These are phyloP conservation scores for Forsythia viridissima DNA, from an alignment of 257 asterid genomes.

Conservation along the genomic window DNA sequence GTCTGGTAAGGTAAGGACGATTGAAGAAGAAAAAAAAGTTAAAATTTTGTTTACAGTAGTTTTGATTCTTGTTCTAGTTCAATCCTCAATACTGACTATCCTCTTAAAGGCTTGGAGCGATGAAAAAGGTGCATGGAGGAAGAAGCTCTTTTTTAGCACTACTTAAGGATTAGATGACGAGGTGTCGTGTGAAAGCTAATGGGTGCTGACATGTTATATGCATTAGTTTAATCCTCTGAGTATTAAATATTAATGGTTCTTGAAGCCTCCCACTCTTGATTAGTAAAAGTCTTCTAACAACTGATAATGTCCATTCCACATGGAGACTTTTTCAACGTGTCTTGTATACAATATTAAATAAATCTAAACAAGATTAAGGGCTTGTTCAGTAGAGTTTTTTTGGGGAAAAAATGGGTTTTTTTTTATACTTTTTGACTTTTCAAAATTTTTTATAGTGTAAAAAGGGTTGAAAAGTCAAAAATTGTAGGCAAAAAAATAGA, in stretches of 20 bases:
- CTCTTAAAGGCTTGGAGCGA: constrained; percentile 10
- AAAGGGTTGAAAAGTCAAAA: too few relatives aligned
- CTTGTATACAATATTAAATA: not conserved
- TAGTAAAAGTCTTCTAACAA: not conserved
- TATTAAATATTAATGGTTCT: not conserved
- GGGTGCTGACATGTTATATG: constrained; percentile 9
- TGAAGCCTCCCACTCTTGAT: constrained; percentile 13
- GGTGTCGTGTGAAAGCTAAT: constrained; percentile 46
- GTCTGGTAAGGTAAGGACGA: not conserved
- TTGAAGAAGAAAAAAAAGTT: not conserved
- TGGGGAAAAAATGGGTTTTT: too few relatives aligned
- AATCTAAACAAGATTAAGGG: too few relatives aligned
- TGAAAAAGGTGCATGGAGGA: not conserved
- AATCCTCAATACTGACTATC: too few relatives aligned
- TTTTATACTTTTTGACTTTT: too few relatives aligned
- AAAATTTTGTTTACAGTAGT: not conserved
- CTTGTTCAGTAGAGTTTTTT: too few relatives aligned
- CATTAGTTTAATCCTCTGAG: not conserved
- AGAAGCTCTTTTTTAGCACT: constrained; percentile 16
- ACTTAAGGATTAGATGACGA: constrained; percentile 14
- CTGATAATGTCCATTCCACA: not conserved
- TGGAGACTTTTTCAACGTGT: not conserved
- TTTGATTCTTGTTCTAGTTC: not conserved
- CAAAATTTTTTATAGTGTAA: too few relatives aligned
- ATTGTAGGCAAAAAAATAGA: too few relatives aligned